Evolutionary conservation across 164 flowering plant species (phyloP).

Genomic region (Macadamia integrifolia): DNA sequence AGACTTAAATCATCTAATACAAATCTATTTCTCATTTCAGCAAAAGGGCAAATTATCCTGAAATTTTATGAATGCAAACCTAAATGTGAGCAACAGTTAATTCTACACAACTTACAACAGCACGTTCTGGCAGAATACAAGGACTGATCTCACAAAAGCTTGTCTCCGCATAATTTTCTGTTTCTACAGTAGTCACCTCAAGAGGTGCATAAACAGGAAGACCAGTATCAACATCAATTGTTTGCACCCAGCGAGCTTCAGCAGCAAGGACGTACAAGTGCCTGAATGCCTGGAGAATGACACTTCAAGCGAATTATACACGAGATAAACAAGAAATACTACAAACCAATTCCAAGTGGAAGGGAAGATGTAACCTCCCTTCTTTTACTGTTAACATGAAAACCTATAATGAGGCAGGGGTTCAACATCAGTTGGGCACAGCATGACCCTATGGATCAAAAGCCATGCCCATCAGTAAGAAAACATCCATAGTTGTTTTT

Average conservation of each 20-base stretch:
- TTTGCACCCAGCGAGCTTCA: slow-evolving; percentile 93
- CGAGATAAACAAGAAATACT: not conserved
- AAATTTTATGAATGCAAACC: not conserved
- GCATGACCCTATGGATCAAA: not conserved
- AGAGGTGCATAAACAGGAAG: slow-evolving; percentile 89
- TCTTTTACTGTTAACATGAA: not conserved
- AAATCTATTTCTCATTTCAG: not conserved
- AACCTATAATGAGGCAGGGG: not conserved
- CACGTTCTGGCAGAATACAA: slow-evolving; percentile 90
- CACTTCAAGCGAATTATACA: not conserved
- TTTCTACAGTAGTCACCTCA: slow-evolving; percentile 66
- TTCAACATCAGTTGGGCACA: not conserved
- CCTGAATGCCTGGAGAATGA: slow-evolving; percentile 70
- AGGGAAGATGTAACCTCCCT: not conserved
- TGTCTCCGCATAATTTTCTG: slow-evolving; percentile 82
- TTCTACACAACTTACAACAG: slow-evolving; percentile 47
- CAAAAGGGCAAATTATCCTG: not conserved
- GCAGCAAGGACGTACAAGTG: slow-evolving; percentile 93
- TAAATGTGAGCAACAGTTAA: not conserved
- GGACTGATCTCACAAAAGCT: slow-evolving; percentile 92
- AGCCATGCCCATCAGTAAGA: not conserved
- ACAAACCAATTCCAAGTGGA: not conserved
- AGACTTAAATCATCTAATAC: not conserved
- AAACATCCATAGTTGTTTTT: too few relatives aligned
- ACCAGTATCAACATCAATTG: slow-evolving; percentile 95